Evolutionary conservation across 352 stramenopile genomes (phyloP), one percentile per base, ranked within the genome.

Genomic region (Phytophthora agathidicida): DNA sequence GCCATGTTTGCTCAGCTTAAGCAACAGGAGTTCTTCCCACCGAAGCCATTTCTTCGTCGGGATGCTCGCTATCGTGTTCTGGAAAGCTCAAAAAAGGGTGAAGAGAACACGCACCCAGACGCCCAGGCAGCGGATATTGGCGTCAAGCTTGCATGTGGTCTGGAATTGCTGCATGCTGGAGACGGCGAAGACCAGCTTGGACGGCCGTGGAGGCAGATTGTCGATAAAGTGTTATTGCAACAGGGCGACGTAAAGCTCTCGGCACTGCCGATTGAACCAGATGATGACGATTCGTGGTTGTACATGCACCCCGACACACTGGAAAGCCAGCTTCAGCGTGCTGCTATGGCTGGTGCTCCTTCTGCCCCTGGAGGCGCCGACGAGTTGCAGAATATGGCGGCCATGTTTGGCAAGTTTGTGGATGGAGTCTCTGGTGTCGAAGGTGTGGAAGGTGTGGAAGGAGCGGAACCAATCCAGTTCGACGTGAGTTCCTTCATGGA

Each of bases 1-100:
- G 87, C 80, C 19, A 90, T 91, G 73, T 95, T 88, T 45, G 86
- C 86, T 19, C 81, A 94, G 65, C 62, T 94, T 23, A 91, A 86
- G 61, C 81, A 92, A 50, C 86, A 95, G 57, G 51, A 75, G 19
- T 92, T 94, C 46, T 78, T 71, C 45, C 60, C 83, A 6, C 86
- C 84, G 0, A 86, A 87, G 32, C 45, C 68, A 17, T 94, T 94
- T 52, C 53, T 76, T 20, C 13, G 9, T 23, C 36, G 20, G 6
- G 31, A 67, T 62, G 53, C 47, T 20, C 54, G 52, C n/a, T 70
- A 62, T 41, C 38, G 42, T 49, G 58, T 62, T 22, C 30, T 56
- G 11, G 33, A 61, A 35, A 56, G 5, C 9, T n/a, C 20, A 4
- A 50, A 28, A 6, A 64, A 56, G 14, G 32, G 16, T 47, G 61